Evolutionary conservation across 2,329 filamentous ascomycete species (phyloP).

Genomic region (Curvularia sp.): DNA sequence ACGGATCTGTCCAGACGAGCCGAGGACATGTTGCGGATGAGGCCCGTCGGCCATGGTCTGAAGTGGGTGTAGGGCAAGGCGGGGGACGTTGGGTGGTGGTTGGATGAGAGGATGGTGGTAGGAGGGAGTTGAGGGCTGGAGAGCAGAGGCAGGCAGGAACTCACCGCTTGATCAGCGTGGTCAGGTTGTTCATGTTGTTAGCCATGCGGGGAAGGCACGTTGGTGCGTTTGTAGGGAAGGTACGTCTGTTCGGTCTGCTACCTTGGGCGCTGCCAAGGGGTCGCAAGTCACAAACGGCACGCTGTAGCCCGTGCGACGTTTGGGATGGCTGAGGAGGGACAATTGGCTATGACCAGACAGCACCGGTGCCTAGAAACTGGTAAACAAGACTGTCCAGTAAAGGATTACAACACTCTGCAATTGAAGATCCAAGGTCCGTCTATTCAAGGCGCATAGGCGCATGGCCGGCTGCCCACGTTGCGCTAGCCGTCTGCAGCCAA

Average conservation of each 20-base stretch:
- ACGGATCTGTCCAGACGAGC: conserved; percentile 27
- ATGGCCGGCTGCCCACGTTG: conserved; percentile 19
- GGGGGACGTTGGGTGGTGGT: conserved; percentile 2
- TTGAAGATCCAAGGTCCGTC: conserved; percentile 12
- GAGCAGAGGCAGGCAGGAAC: conserved; percentile 38
- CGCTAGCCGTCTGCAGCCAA: conserved; percentile 28
- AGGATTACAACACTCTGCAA: conserved; percentile 8
- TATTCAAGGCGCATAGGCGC: conserved; percentile 13
- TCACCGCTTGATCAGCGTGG: conserved; percentile 97
- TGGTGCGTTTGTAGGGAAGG: conserved; percentile 38
- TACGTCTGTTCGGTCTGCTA: conserved; percentile 23
- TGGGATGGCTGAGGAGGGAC: neutral
- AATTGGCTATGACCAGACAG: neutral
- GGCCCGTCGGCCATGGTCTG: conserved; percentile 18
- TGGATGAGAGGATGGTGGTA: neutral
- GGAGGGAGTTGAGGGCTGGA: conserved; percentile 1
- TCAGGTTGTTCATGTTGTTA: conserved; percentile 93
- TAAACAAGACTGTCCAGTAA: neutral
- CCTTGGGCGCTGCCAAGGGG: conserved; percentile 36
- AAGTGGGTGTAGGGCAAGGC: conserved; percentile 3
- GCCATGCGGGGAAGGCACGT: conserved; percentile 63
- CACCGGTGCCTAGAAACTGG: neutral
- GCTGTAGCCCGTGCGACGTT: conserved; percentile 31
- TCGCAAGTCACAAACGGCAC: conserved; percentile 27
- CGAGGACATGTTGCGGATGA: conserved; percentile 22